Evolutionary conservation across 108 stramenopile genomes (phyloP).

Genomic region (Nannochloropsis oceanica): DNA sequence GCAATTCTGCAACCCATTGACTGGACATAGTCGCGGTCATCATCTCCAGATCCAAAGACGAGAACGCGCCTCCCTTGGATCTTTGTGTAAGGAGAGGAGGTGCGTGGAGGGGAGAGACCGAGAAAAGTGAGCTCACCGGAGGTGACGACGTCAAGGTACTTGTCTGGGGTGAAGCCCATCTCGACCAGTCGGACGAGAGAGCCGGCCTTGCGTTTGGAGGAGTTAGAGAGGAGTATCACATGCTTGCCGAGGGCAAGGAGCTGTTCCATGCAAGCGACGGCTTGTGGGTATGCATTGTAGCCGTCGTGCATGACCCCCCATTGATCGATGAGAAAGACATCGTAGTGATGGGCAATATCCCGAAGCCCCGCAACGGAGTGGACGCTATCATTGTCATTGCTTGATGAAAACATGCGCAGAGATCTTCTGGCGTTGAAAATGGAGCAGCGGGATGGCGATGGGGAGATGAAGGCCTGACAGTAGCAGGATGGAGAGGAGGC

Average conservation of each 20-base stretch:
- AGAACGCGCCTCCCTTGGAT: constrained; percentile 1
- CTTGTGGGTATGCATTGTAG: constrained; percentile 53
- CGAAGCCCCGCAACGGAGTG: not conserved
- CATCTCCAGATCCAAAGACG: constrained; percentile 65
- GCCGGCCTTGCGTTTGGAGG: constrained; percentile 50
- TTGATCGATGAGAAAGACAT: constrained; percentile 70
- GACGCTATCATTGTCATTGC: not conserved
- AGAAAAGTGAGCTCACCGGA: constrained; percentile 30
- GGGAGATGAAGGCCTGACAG: no score
- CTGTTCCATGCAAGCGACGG: constrained; percentile 47
- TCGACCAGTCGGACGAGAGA: constrained; percentile 4
- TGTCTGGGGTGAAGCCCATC: constrained; percentile 18
- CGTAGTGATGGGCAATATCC: constrained; percentile 35
- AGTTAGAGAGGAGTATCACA: constrained; percentile 67
- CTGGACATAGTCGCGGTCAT: constrained; percentile 53
- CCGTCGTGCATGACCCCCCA: constrained; percentile 89
- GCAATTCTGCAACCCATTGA: constrained; percentile 57
- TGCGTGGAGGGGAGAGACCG: not conserved
- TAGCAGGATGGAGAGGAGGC: no score
- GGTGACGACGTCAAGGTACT: constrained; percentile 26
- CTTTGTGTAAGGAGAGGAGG: not conserved
- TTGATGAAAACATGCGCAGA: not conserved
- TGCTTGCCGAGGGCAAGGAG: constrained; percentile 47
- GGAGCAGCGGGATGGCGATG: no score
- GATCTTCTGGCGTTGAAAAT: no score